These are phyloP conservation scores for Fusarium chaquense DNA, from an alignment of 2,329 filamentous ascomycete species.

Conservation along the genomic window DNA sequence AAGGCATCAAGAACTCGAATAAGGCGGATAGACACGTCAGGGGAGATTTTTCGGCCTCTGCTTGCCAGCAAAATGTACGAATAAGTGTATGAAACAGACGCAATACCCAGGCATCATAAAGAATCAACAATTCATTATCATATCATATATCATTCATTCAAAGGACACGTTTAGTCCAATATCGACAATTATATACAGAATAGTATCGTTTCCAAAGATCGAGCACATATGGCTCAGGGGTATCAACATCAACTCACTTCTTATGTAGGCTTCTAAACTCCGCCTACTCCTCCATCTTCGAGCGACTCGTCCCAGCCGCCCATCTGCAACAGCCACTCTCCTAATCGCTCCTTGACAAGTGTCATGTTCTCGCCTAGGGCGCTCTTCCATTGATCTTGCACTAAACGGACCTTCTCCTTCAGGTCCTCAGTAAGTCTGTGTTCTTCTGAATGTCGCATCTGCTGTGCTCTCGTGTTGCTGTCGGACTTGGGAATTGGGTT, in stretches of 20 bases:
- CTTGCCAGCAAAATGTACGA: conserved; percentile 33
- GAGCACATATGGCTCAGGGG: conserved; percentile 41
- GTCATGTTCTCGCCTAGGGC: conserved; percentile 84
- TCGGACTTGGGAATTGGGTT: conserved; percentile 51
- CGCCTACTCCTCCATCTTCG: conserved; percentile 67
- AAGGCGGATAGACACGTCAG: neutral
- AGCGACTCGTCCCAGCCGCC: conserved; percentile 91
- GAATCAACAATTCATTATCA: conserved; percentile 26
- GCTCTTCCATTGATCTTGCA: conserved; percentile 91
- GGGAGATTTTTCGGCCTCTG: neutral
- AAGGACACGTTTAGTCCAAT: conserved; percentile 16
- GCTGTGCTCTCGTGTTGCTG: conserved; percentile 59
- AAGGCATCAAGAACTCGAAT: neutral
- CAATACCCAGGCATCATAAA: conserved; percentile 30
- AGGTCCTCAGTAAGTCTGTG: conserved; percentile 81
- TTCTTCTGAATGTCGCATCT: conserved; percentile 75
- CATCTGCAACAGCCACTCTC: conserved; percentile 76
- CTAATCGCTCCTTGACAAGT: conserved; percentile 79
- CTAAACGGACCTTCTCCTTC: conserved; percentile 91
- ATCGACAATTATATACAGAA: conserved; percentile 40
- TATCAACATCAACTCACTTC: conserved; percentile 46
- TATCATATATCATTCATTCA: conserved; percentile 36
- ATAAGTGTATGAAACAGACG: conserved; percentile 36
- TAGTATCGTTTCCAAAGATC: conserved; percentile 36
- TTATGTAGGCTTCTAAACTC: conserved; percentile 50